Evolutionary conservation across 2,329 filamentous ascomycete genomes (phyloP).

Genomic region (Aschersonia sp.): DNA sequence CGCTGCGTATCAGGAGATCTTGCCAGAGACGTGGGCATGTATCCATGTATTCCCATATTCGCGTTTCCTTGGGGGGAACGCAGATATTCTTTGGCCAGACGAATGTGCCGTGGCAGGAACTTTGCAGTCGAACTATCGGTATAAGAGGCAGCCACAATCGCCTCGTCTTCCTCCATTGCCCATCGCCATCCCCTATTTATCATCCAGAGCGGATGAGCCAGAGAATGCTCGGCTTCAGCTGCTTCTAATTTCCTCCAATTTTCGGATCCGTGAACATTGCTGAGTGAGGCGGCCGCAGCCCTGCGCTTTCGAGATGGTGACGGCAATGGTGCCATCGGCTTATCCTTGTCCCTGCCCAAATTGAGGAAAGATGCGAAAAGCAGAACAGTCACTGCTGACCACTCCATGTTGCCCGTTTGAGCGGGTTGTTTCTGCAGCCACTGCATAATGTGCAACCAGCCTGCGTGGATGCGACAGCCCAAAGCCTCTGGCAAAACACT

Average conservation of each 20-base stretch:
- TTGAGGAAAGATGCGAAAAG: constrained; percentile 50
- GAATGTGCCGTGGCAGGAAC: constrained; percentile 38
- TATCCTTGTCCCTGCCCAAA: constrained; percentile 28
- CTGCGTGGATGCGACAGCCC: constrained; percentile 47
- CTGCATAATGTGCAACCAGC: constrained; percentile 61
- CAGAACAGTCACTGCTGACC: constrained; percentile 52
- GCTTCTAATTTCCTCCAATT: constrained; percentile 34
- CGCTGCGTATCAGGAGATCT: constrained; percentile 41
- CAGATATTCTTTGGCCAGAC: constrained; percentile 51
- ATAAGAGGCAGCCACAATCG: constrained; percentile 14
- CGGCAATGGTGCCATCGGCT: constrained; percentile 10
- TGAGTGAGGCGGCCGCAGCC: constrained; percentile 19
- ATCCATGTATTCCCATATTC: constrained; percentile 39
- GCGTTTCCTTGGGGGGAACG: constrained; percentile 41
- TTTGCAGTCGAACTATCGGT: constrained; percentile 12
- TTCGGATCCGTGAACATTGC: constrained; percentile 19
- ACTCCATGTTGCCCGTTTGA: constrained; percentile 41
- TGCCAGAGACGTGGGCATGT: constrained; percentile 46
- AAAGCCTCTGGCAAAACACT: constrained; percentile 46
- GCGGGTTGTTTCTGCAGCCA: constrained; percentile 45
- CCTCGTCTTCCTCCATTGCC: constrained; percentile 43
- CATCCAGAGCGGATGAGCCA: constrained; percentile 41
- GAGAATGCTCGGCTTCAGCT: constrained; percentile 31
- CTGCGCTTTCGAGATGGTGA: constrained; percentile 16
- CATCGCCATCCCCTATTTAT: constrained; percentile 56